phyloP scores from a whole-genome alignment of 768 basidiomycete genomes.

The Boletus vermiculosoides region DNA sequence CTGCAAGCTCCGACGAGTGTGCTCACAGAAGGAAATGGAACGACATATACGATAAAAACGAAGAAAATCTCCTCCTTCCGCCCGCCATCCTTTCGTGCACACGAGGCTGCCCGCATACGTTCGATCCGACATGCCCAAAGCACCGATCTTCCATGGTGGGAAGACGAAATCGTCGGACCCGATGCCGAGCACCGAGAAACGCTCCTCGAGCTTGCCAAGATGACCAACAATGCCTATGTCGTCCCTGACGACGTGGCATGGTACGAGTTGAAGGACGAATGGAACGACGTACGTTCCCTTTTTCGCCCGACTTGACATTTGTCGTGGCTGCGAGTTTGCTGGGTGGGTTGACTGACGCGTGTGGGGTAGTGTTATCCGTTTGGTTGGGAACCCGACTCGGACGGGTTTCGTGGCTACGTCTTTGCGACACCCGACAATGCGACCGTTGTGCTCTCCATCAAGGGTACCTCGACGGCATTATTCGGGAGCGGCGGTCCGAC shows the following conservation, averaged over 20 bases:
- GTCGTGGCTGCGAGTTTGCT: no score
- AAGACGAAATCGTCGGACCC: slow-evolving; percentile 69
- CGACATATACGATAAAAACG: slow-evolving; percentile 40
- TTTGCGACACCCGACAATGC: slow-evolving; percentile 82
- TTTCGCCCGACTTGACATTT: neutral
- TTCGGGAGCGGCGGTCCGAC: slow-evolving; percentile 81
- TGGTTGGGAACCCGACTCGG: slow-evolving; percentile 87
- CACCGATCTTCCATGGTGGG: slow-evolving; percentile 61
- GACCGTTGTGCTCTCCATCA: slow-evolving; percentile 85
- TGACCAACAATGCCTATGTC: slow-evolving; percentile 92
- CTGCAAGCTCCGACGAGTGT: slow-evolving; percentile 12
- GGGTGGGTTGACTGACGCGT: neutral
- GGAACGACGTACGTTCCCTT: slow-evolving; percentile 50
- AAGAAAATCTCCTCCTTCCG: slow-evolving; percentile 39
- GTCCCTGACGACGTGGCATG: slow-evolving; percentile 60
- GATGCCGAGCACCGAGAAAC: slow-evolving; percentile 76
- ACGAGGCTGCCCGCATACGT: slow-evolving; percentile 42
- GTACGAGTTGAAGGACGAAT: slow-evolving; percentile 71
- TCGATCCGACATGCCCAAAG: slow-evolving; percentile 49
- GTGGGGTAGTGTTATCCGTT: slow-evolving; percentile 53
- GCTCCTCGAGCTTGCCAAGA: slow-evolving; percentile 83
- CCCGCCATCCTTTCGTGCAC: slow-evolving; percentile 48
- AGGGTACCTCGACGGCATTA: slow-evolving; percentile 83
- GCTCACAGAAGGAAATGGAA: slow-evolving; percentile 12
- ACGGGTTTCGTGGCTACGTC: slow-evolving; percentile 89